Conservation (phyloP, 176 grass and related monocot species). For the Eremochloa ophiuroides region DNA sequence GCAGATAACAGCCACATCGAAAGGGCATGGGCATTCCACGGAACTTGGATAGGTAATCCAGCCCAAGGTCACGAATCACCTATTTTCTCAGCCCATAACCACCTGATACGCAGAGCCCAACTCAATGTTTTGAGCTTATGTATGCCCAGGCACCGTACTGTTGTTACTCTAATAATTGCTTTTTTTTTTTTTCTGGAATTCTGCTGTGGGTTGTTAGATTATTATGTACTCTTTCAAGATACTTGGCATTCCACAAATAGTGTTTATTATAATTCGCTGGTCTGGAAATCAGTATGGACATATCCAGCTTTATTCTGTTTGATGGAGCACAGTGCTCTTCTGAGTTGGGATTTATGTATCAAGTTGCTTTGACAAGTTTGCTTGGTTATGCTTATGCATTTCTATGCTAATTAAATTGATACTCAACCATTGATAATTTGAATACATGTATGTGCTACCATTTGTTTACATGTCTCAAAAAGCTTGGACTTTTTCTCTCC, state of each 20-base stretch:
- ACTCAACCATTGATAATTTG: slow-evolving; percentile 4
- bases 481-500: not conserved
- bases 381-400: not conserved
- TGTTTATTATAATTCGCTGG: not conserved
- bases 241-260: not conserved
- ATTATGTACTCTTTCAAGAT: not conserved
- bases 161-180: slow-evolving; percentile 4
- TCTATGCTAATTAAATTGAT: slow-evolving; percentile 12
- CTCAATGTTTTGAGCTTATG: too few species aligned
- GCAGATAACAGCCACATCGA: too few species aligned
- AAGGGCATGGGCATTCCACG: too few species aligned
- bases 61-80: too few species aligned
- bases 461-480: not conserved
- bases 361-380: slow-evolving; percentile 11
- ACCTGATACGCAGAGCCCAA: too few species aligned
- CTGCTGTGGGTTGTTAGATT: not conserved
- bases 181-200: slow-evolving; percentile 6
- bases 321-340: not conserved
- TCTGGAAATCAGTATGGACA: not conserved
- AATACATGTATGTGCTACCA: not conserved
- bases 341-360: not conserved
- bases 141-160: slow-evolving; percentile 11
- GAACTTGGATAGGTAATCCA: too few species aligned
- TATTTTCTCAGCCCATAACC: too few species aligned
- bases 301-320: slow-evolving; percentile 6